Conservation (phyloP, 371 early-diverging fungal species). For the Entomophthora muscae region DNA sequence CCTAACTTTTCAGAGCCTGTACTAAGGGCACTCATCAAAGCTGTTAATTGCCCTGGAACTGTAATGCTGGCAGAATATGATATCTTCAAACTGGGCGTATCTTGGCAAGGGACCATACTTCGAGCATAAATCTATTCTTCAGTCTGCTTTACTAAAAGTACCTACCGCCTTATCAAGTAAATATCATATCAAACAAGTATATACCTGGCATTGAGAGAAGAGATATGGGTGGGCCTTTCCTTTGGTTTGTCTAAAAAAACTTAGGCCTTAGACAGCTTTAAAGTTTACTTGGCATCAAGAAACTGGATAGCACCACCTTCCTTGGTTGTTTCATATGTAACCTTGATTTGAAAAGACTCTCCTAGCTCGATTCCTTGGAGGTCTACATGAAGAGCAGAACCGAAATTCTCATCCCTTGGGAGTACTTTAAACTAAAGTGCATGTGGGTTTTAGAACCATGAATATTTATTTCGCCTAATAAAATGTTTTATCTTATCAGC, state of each 20-base stretch:
- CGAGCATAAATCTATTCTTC: constrained; percentile 69
- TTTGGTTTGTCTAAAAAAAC: constrained; percentile 56
- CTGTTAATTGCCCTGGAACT: constrained; percentile 44
- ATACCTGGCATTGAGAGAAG: constrained; percentile 87
- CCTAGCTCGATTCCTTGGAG: constrained; percentile 28
- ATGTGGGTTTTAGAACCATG: too few relatives aligned
- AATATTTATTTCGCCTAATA: background rate
- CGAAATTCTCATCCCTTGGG: constrained; percentile 41
- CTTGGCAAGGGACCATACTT: constrained; percentile 77
- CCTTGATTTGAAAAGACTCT: constrained; percentile 27
- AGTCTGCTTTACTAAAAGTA: background rate
- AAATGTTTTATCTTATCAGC: too few relatives aligned
- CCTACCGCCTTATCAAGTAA: constrained; percentile 6
- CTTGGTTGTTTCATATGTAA: constrained; percentile 68
- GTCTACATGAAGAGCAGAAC: constrained; percentile 47
- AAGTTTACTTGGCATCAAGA: constrained; percentile 64
- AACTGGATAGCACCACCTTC: constrained; percentile 80
- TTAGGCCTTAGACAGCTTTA: too few relatives aligned
- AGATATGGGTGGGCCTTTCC: constrained; percentile 87
- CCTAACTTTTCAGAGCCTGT: constrained; percentile 27
- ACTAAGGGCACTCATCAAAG: constrained; percentile 41
- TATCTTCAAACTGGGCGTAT: constrained; percentile 78
- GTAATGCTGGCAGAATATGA: constrained; percentile 70
- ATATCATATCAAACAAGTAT: background rate
- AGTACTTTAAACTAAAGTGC: constrained; percentile 28